Percentiles rank a stretch among this genome's conserved stretches.
These are phyloP conservation scores for Oidium heveae DNA, from an alignment of 2,329 filamentous ascomycete species.

Conservation along the genomic window DNA sequence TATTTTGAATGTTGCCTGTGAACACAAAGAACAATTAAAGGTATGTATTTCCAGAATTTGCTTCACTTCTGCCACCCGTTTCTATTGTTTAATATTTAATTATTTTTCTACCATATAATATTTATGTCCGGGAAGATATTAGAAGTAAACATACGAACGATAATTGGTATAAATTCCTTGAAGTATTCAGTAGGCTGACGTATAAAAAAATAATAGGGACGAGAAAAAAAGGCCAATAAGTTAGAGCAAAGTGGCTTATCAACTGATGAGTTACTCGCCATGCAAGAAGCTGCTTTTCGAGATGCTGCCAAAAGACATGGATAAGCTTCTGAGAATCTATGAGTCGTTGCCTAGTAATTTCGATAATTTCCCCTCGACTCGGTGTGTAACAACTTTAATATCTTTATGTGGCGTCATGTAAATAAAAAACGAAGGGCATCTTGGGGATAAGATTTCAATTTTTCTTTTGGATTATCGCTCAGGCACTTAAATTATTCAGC, in stretches of 20 bases:
- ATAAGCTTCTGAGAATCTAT: constrained; percentile 1
- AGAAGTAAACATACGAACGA: too few species aligned
- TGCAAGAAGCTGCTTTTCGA: constrained; percentile 82
- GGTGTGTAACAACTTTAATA: too few species aligned
- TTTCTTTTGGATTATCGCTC: too few species aligned
- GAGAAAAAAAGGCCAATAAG: constrained; percentile 93
- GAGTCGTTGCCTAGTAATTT: too few species aligned
- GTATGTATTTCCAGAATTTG: constrained; percentile 21
- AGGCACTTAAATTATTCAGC: too few species aligned
- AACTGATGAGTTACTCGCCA: constrained; percentile 64
- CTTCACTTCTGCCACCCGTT: not conserved
- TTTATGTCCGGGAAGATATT: too few species aligned
- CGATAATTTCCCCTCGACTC: too few species aligned
- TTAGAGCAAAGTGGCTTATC: constrained; percentile 84
- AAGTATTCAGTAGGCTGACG: not conserved
- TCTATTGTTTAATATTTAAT: too few species aligned
- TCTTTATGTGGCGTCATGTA: too few species aligned
- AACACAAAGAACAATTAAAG: constrained; percentile 85
- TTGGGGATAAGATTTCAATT: too few species aligned
- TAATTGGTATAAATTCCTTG: not conserved
- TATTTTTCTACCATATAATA: too few species aligned
- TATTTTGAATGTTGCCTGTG: constrained; percentile 62
- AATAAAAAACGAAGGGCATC: too few species aligned
- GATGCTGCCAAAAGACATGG: constrained; percentile 26
- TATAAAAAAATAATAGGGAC: constrained; percentile 29